Conservation (phyloP, 2,329 filamentous ascomycete genomes). For the Phyllosticta citriasiana region DNA sequence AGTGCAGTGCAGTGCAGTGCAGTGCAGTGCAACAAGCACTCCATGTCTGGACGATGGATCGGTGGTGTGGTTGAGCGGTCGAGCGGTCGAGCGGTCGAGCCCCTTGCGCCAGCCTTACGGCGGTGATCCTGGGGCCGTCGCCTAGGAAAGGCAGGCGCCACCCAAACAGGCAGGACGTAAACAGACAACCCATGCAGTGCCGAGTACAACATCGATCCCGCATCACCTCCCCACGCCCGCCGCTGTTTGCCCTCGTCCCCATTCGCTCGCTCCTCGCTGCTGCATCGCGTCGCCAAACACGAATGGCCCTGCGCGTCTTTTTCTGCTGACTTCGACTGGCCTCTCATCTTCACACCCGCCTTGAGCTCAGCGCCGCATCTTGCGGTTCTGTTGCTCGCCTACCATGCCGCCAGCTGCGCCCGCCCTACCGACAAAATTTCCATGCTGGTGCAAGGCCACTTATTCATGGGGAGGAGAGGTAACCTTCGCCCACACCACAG, state of each 20-base stretch:
- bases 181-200: neutral
- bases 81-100: neutral
- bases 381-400: neutral
- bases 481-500: constrained; percentile 9
- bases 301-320: neutral
- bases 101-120: neutral
- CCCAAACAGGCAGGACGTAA: constrained; percentile 8
- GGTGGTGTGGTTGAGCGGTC: neutral
- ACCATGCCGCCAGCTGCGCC: constrained; percentile 38
- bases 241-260: neutral
- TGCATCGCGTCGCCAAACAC: neutral
- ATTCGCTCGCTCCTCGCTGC: neutral
- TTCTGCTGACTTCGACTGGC: neutral
- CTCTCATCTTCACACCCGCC: neutral
- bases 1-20: neutral
- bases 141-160: neutral
- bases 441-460: constrained; percentile 82
- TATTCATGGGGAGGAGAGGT: constrained; percentile 88
- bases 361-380: neutral
- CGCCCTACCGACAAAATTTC: constrained; percentile 64
- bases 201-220: neutral
- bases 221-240: neutral
- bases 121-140: neutral
- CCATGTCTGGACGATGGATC: neutral
- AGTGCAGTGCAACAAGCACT: neutral